These are phyloP conservation scores for Catunica adiposa DNA, from an alignment of 2,329 filamentous ascomycete genomes.

Conservation along the genomic window DNA sequence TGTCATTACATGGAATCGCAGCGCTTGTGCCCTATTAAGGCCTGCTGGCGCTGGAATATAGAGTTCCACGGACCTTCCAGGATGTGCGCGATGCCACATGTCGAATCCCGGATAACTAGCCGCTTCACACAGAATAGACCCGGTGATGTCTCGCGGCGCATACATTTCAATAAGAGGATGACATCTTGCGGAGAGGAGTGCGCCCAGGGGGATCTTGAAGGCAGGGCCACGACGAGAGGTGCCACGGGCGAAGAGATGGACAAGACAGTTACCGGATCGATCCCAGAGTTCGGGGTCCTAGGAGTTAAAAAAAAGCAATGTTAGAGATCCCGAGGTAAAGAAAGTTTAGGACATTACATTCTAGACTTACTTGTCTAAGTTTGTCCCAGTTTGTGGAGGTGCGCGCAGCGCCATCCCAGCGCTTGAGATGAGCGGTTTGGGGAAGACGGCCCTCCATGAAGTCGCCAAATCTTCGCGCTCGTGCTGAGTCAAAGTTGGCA, in stretches of 20 bases:
- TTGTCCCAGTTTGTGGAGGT: slow-evolving; percentile 30
- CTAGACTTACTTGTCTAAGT: slow-evolving; percentile 28
- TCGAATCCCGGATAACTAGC: slow-evolving; percentile 19
- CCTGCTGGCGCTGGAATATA: slow-evolving; percentile 50
- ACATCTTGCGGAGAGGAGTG: slow-evolving; percentile 41
- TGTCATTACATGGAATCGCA: slow-evolving; percentile 49
- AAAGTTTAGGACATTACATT: background rate
- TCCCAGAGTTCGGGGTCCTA: slow-evolving; percentile 61
- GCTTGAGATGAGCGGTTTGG: slow-evolving; percentile 22
- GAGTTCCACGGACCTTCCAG: slow-evolving; percentile 34
- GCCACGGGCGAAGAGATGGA: slow-evolving; percentile 51
- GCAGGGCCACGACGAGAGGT: slow-evolving; percentile 49
- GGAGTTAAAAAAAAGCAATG: background rate
- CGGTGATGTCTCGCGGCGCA: slow-evolving; percentile 14
- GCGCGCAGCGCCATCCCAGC: slow-evolving; percentile 34
- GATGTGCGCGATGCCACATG: slow-evolving; percentile 20
- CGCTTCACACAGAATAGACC: slow-evolving; percentile 5
- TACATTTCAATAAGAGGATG: slow-evolving; percentile 41
- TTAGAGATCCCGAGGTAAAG: background rate
- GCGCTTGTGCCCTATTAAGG: slow-evolving; percentile 35
- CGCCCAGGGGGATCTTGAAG: slow-evolving; percentile 45
- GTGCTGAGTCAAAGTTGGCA: slow-evolving; percentile 13
- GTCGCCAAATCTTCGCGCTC: slow-evolving; percentile 17
- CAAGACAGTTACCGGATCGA: slow-evolving; percentile 48
- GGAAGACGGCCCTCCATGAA: slow-evolving; percentile 19